phyloP scores from a whole-genome alignment of 1,139 yeast species.

The Hemisphaericaspora xylanilytica region DNA sequence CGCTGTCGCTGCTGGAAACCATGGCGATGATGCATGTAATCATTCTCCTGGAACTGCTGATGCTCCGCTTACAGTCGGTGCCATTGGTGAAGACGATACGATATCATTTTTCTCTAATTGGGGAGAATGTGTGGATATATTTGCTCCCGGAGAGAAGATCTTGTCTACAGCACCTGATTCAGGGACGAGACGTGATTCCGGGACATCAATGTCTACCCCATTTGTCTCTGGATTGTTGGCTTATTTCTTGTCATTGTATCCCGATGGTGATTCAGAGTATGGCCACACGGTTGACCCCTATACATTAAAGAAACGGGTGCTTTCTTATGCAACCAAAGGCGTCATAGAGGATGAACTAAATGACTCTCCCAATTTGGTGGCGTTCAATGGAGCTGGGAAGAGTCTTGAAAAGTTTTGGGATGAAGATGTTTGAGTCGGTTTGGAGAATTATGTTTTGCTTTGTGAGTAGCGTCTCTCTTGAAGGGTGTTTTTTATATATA shows the following conservation, averaged over 20 bases:
- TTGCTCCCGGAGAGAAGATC: slow-evolving; percentile 82
- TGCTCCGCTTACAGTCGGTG: slow-evolving; percentile 78
- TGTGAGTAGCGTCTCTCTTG: too few relatives aligned
- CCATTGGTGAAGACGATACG: slow-evolving; percentile 69
- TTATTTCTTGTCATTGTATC: slow-evolving; percentile 89
- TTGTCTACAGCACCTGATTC: slow-evolving; percentile 87
- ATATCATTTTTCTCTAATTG: slow-evolving; percentile 81
- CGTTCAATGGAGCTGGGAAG: slow-evolving; percentile 92
- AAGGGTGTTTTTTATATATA: too few relatives aligned
- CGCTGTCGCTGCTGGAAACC: slow-evolving; percentile 91
- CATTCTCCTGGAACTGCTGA: slow-evolving; percentile 81
- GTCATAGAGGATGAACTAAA: slow-evolving; percentile 54
- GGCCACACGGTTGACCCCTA: slow-evolving; percentile 44
- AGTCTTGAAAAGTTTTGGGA: slow-evolving; percentile 71
- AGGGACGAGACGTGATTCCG: slow-evolving; percentile 68
- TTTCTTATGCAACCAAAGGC: slow-evolving; percentile 38
- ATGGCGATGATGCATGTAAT: slow-evolving; percentile 80
- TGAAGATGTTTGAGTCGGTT: background rate
- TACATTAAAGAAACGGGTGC: slow-evolving; percentile 34
- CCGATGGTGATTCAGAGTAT: slow-evolving; percentile 47
- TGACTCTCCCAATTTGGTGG: slow-evolving; percentile 83
- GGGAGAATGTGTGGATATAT: slow-evolving; percentile 82
- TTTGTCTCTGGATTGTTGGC: slow-evolving; percentile 90
- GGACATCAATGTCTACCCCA: slow-evolving; percentile 99
- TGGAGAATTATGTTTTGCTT: background rate